phyloP scores from a whole-genome alignment of 441 rosid genomes.

The Corymbia calophylla region DNA sequence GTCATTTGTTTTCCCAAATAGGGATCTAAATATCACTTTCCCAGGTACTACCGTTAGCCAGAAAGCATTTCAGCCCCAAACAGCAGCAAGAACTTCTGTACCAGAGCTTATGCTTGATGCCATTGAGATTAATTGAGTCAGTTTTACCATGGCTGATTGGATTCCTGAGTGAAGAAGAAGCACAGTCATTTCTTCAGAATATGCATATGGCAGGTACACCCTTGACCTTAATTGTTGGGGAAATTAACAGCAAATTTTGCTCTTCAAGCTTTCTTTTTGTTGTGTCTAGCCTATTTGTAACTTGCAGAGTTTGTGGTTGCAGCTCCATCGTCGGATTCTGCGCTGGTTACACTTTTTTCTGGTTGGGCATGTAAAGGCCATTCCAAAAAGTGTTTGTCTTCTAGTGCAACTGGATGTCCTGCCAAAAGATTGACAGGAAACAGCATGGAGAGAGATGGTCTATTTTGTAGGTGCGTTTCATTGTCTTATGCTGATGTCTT shows the following conservation, averaged over 20 bases:
- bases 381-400: conserved; percentile 34
- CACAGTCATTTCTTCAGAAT: conserved; percentile 52
- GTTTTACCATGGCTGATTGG: conserved; percentile 76
- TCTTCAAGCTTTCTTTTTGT: not conserved
- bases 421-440: conserved; percentile 14
- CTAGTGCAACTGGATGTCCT: conserved; percentile 48
- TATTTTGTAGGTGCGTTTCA: conserved; percentile 14
- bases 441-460: conserved; percentile 18
- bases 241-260: not conserved
- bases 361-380: conserved; percentile 83
- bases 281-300: not conserved
- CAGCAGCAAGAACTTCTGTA: conserved; percentile 74
- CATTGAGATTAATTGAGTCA: conserved; percentile 61
- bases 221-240: not conserved
- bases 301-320: conserved; percentile 17
- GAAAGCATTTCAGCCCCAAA: conserved; percentile 57
- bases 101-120: conserved; percentile 74
- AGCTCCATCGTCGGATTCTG: conserved; percentile 64
- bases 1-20: not conserved
- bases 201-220: conserved; percentile 59
- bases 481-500: conserved; percentile 15
- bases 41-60: conserved; percentile 78
- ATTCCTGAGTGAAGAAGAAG: conserved; percentile 49
- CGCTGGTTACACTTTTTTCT: conserved; percentile 64
- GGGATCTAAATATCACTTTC: conserved; percentile 18